phyloP scores from a whole-genome alignment of 1,284 basidiomycete genomes.

The Kalmanozyma brasiliensis region DNA sequence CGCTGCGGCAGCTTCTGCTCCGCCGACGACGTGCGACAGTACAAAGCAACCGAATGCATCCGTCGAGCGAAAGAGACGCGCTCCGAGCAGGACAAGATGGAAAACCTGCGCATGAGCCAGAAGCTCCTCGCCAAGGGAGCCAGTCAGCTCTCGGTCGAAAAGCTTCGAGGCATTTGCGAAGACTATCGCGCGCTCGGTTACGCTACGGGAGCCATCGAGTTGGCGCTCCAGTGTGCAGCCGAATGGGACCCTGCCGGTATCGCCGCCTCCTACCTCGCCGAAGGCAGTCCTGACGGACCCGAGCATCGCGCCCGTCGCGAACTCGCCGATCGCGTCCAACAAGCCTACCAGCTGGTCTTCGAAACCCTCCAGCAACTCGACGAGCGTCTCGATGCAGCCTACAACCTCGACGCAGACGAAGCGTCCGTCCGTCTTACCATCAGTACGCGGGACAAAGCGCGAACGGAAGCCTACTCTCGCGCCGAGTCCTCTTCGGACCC shows the following conservation, averaged over 20 bases:
- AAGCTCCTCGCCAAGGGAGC: conserved; percentile 87
- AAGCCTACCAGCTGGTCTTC: conserved; percentile 75
- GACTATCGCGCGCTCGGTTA: conserved; percentile 87
- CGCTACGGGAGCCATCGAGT: conserved; percentile 84
- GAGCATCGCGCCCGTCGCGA: conserved; percentile 72
- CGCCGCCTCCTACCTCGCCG: conserved; percentile 66
- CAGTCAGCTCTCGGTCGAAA: conserved; percentile 82
- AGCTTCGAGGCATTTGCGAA: conserved; percentile 82
- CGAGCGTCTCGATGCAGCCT: conserved; percentile 68
- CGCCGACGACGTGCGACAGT: conserved; percentile 95
- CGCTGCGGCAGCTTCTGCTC: conserved; percentile 97
- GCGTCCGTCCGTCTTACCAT: conserved; percentile 57
- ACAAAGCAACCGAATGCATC: conserved; percentile 96
- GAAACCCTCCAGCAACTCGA: conserved; percentile 85
- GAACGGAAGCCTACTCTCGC: conserved; percentile 53
- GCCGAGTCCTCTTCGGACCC: conserved; percentile 87
- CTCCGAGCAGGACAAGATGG: conserved; percentile 70
- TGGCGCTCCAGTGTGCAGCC: conserved; percentile 85
- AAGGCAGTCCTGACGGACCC: conserved; percentile 75
- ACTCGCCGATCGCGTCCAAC: conserved; percentile 72
- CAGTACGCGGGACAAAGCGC: conserved; percentile 58
- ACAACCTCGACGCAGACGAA: conserved; percentile 40
- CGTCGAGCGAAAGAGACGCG: conserved; percentile 86
- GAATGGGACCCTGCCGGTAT: conserved; percentile 80
- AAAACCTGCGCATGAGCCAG: conserved; percentile 36